Evolutionary conservation across 2,329 filamentous ascomycete genomes (phyloP).

Genomic region (Incumbomyces lentus): DNA sequence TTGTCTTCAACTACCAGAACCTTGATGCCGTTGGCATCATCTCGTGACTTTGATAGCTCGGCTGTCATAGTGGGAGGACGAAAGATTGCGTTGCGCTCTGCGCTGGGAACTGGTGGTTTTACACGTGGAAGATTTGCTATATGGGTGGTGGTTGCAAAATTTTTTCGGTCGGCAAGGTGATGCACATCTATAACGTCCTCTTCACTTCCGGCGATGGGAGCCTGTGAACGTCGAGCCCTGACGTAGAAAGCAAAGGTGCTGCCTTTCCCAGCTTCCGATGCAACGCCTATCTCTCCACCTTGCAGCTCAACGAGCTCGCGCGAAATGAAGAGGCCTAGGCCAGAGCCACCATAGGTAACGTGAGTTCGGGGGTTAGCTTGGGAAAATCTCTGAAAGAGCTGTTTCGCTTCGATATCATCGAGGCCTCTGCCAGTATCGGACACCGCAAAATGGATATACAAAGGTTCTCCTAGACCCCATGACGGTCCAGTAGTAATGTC

Average conservation of each 20-base stretch:
- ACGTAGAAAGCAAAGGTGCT: slow-evolving; percentile 52
- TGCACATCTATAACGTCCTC: slow-evolving; percentile 4
- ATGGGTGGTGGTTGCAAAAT: slow-evolving; percentile 3
- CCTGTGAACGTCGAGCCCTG: slow-evolving; percentile 29
- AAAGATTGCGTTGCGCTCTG: not conserved
- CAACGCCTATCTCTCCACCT: slow-evolving; percentile 67
- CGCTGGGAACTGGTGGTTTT: not conserved
- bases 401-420: slow-evolving; percentile 58
- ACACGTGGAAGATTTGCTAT: slow-evolving; percentile 3
- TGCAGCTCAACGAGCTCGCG: slow-evolving; percentile 70
- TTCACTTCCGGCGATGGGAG: slow-evolving; percentile 3
- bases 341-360: slow-evolving; percentile 68
- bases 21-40: slow-evolving; percentile 5
- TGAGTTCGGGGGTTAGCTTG: slow-evolving; percentile 68
- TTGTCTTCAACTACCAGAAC: slow-evolving; percentile 37
- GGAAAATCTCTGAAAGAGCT: slow-evolving; percentile 67
- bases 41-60: not conserved
- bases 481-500: slow-evolving; percentile 34
- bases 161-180: slow-evolving; percentile 8
- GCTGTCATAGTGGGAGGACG: not conserved
- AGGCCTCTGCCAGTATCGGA: slow-evolving; percentile 68
- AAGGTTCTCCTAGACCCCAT: slow-evolving; percentile 47
- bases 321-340: slow-evolving; percentile 69
- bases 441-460: slow-evolving; percentile 63
- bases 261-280: slow-evolving; percentile 44